Percentiles rank a stretch among this genome's conserved stretches.
These are phyloP conservation scores for Verticillium klebahnii DNA, from an alignment of 2,329 filamentous ascomycete genomes.

Conservation along the genomic window DNA sequence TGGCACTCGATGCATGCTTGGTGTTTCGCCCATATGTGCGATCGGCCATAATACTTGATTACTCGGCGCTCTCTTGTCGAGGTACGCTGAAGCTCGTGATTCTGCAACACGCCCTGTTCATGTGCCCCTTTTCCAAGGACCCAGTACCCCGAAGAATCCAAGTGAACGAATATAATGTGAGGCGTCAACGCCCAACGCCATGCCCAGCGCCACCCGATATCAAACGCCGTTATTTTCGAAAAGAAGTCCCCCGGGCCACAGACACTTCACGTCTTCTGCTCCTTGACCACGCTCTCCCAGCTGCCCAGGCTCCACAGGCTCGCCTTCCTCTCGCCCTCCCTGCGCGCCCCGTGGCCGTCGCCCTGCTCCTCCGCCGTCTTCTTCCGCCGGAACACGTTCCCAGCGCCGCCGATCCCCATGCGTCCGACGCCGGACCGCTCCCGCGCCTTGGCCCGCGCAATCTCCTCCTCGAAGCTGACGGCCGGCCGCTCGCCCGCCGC, in stretches of 20 bases:
- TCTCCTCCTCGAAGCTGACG: constrained; percentile 14
- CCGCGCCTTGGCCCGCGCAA: constrained; percentile 10
- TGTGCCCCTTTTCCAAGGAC: background rate
- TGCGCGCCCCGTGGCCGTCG: background rate
- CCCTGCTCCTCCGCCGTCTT: background rate
- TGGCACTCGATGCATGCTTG: background rate
- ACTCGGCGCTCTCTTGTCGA: background rate
- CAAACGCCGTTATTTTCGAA: background rate
- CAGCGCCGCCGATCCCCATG: constrained; percentile 34
- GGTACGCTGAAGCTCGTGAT: too few relatives aligned
- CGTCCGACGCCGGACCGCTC: constrained; percentile 13
- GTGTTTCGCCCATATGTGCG: too few relatives aligned
- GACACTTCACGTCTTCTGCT: background rate
- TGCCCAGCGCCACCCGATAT: background rate
- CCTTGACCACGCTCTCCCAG: constrained; percentile 18
- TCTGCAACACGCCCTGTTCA: background rate
- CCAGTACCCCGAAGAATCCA: background rate
- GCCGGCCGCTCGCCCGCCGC: constrained; percentile 35
- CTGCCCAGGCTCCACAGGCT: constrained; percentile 31
- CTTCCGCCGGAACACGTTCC: constrained; percentile 65
- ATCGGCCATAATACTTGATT: background rate
- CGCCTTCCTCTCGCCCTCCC: background rate
- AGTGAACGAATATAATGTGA: background rate
- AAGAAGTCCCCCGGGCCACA: too few relatives aligned
- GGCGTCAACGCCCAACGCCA: background rate